Evolutionary conservation across 148 eudicot genomes (phyloP).

Genomic region (Rhododendron vialii): DNA sequence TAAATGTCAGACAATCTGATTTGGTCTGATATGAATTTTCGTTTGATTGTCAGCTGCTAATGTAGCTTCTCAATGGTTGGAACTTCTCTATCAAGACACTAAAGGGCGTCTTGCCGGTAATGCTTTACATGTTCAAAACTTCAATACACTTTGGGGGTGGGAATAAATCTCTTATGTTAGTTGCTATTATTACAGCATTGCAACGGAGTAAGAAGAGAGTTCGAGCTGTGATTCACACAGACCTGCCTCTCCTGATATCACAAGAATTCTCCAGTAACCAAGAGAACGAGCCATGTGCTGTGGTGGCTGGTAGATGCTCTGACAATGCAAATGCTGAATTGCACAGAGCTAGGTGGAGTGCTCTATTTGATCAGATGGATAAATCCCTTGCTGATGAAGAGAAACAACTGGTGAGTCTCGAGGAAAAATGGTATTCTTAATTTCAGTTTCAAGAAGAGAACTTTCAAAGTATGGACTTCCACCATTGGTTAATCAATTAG

Average conservation of each 20-base stretch:
- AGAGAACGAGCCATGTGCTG: slow-evolving; percentile 33
- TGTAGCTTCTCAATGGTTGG: slow-evolving; percentile 92
- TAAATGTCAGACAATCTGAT: background rate
- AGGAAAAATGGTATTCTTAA: background rate
- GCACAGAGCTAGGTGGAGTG: slow-evolving; percentile 65
- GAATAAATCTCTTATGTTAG: background rate
- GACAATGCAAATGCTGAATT: slow-evolving; percentile 34
- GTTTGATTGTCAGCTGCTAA: slow-evolving; percentile 66
- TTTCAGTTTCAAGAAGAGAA: background rate
- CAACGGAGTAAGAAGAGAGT: slow-evolving; percentile 81
- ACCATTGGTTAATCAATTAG: background rate
- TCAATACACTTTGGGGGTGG: background rate
- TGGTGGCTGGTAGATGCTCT: slow-evolving; percentile 17
- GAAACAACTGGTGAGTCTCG: slow-evolving; percentile 61
- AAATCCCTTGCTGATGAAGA: slow-evolving; percentile 77
- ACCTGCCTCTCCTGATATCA: slow-evolving; percentile 62
- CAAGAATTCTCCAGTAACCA: slow-evolving; percentile 61
- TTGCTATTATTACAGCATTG: slow-evolving; percentile 51
- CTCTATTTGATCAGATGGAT: slow-evolving; percentile 71
- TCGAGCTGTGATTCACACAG: slow-evolving; percentile 60
- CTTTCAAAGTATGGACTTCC: background rate
- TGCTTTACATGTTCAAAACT: background rate
- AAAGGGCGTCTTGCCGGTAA: slow-evolving; percentile 80
- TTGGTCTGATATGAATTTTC: background rate
- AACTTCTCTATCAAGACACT: slow-evolving; percentile 79